Base-by-base conservation (phyloP, 129 eudicot species). In the Flaveria linearis region DNA sequence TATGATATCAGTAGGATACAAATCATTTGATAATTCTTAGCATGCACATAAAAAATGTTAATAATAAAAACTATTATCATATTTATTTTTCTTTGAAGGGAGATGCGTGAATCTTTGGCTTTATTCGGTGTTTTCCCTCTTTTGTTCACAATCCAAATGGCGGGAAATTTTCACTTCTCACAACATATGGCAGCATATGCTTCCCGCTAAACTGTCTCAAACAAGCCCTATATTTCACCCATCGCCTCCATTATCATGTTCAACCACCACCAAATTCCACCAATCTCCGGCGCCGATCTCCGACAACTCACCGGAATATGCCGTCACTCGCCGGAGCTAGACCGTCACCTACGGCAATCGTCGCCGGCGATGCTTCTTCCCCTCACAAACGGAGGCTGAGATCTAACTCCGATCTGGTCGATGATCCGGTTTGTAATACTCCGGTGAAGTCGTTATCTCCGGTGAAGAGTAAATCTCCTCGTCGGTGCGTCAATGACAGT, bases 391-490 rank as follows among this genome's bases (percentile, higher is more conserved):
- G 97, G 36, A 58, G 76, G 20, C 17, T 86, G 64, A 87, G 97
- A 79, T 94, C 97, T 11, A 85, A 86, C 80, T 82, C 90, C 0
- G 76, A 81, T 16, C 18, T 57, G 18, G 45, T 61, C 26, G 83
- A 74, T 20, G 72, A 71, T 60, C 84, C 65, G 9, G 43, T 68
- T 16, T 57, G 62, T 57, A 70, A 58, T 18, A 78, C 72, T 16
- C 86, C 81, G 42, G 33, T 55, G 3, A 69, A 77, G 75, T 3
- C 79, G 53, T 50, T 58, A 11, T 85, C 86, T 47, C 85, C 87
- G 28, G 62, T 77, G 79, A 83, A 75, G 66, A 70, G 81, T 52
- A 94, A 94, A 72, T 94, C 99, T 7, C 97, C 96, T 30, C 92
- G 99, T 7, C 80, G 82, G 16, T 81, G 82, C 69, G 23, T 81